A percentile compares a stretch with the other conserved stretches of the same genome.
Evolutionary conservation across 257 asterid genomes (phyloP).

Genomic region (Plantago ovata): DNA sequence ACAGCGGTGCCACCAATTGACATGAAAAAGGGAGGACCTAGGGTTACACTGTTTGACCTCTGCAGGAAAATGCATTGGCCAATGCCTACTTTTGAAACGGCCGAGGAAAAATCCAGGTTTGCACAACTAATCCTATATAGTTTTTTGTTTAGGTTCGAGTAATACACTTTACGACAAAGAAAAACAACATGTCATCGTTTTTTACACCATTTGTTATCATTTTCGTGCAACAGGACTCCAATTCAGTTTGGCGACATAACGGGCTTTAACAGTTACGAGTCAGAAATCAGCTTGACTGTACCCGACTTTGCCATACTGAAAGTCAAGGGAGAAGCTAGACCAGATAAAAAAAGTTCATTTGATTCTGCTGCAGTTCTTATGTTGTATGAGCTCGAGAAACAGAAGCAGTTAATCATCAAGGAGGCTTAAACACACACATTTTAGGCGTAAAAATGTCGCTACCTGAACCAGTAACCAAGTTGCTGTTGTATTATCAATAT

Average conservation of each 20-base stretch:
- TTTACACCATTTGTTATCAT: background rate
- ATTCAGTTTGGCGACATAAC: slow-evolving; percentile 45
- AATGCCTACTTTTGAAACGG: slow-evolving; percentile 57
- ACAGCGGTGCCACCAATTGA: slow-evolving; percentile 62
- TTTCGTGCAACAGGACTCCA: slow-evolving; percentile 39
- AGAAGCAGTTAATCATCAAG: slow-evolving; percentile 41
- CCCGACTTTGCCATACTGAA: slow-evolving; percentile 56
- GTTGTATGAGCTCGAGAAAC: slow-evolving; percentile 65
- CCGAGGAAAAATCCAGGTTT: slow-evolving; percentile 71
- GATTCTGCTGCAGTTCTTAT: slow-evolving; percentile 81
- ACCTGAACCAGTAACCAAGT: background rate
- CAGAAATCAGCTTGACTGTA: slow-evolving; percentile 60
- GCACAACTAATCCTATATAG: slow-evolving; percentile 11
- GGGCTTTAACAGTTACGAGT: slow-evolving; percentile 59
- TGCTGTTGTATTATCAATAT: background rate
- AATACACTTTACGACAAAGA: background rate
- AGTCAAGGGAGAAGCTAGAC: slow-evolving; percentile 60
- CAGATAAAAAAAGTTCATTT: slow-evolving; percentile 78
- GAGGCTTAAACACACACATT: background rate
- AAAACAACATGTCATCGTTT: background rate
- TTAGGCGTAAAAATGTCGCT: background rate
- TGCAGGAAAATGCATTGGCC: slow-evolving; percentile 88
- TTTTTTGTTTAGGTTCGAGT: background rate
- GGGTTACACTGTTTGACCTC: slow-evolving; percentile 52
- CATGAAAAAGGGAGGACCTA: slow-evolving; percentile 90